Conservation (phyloP, 495 filamentous ascomycete genomes). For the Mytilinidion resinicola region DNA sequence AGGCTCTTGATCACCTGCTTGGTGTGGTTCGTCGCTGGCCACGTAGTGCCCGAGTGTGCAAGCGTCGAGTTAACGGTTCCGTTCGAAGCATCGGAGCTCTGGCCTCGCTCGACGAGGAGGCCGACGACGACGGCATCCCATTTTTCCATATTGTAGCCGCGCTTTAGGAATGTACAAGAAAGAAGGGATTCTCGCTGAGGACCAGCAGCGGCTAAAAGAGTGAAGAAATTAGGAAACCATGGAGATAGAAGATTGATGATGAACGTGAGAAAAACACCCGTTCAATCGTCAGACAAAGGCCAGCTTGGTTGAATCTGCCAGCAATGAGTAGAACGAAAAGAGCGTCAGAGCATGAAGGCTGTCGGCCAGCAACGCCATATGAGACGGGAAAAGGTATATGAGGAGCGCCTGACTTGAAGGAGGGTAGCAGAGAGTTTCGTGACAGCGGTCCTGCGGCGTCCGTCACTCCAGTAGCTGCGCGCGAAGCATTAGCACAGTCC, state of each 20-base stretch:
- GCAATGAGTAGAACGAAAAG: slow-evolving; percentile 28
- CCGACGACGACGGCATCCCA: slow-evolving; percentile 4
- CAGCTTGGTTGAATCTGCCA: slow-evolving; percentile 30
- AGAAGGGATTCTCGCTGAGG: slow-evolving; percentile 15
- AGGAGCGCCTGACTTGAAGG: slow-evolving; percentile 15
- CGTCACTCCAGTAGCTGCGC: slow-evolving; percentile 24
- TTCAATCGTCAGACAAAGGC: slow-evolving; percentile 20
- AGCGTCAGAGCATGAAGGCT: slow-evolving; percentile 27
- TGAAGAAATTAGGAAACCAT: slow-evolving; percentile 26
- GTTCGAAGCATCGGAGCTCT: slow-evolving; percentile 23
- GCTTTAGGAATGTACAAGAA: slow-evolving; percentile 25
- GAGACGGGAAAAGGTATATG: slow-evolving; percentile 33
- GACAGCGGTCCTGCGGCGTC: slow-evolving; percentile 29
- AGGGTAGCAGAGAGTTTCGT: slow-evolving; percentile 27
- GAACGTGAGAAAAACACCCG: slow-evolving; percentile 28
- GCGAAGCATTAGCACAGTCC: slow-evolving; percentile 22
- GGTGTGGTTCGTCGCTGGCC: slow-evolving; percentile 22
- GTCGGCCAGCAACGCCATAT: slow-evolving; percentile 21
- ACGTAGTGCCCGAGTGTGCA: slow-evolving; percentile 6
- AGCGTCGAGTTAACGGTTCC: not conserved
- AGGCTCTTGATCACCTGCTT: slow-evolving; percentile 22
- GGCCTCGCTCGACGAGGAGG: slow-evolving; percentile 16
- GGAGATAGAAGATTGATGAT: slow-evolving; percentile 22
- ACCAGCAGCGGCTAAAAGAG: slow-evolving; percentile 29
- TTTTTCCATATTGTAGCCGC: slow-evolving; percentile 27